These are phyloP conservation scores for Hortiboletus flavorubellus DNA, from an alignment of 768 basidiomycete genomes.

Conservation along the genomic window DNA sequence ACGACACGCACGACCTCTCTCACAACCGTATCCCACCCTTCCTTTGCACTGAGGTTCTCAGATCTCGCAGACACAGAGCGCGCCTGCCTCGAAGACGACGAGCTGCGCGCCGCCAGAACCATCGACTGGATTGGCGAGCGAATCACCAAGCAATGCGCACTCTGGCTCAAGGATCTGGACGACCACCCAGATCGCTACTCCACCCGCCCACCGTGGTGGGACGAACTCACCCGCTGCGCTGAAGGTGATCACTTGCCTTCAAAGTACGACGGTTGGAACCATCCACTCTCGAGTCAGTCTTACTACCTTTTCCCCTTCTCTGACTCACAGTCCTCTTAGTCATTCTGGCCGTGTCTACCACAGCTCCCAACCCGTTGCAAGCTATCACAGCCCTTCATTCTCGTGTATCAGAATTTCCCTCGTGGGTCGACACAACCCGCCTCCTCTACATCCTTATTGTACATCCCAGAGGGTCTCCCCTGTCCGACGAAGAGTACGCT, in stretches of 20 bases:
- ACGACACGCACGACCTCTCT: conserved; percentile 75
- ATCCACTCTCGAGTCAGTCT: conserved; percentile 72
- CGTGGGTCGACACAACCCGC: conserved; percentile 75
- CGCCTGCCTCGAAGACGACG: conserved; percentile 76
- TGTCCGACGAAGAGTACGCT: conserved; percentile 77
- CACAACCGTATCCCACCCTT: conserved; percentile 63
- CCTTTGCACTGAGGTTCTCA: conserved; percentile 78
- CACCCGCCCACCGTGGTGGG: conserved; percentile 79
- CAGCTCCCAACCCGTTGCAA: conserved; percentile 77
- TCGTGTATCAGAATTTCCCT: conserved; percentile 61
- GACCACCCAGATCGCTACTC: conserved; percentile 38
- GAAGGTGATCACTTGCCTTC: conserved; percentile 76
- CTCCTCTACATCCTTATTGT: conserved; percentile 76
- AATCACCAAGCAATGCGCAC: conserved; percentile 55
- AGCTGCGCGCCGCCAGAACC: conserved; percentile 71
- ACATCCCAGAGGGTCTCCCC: conserved; percentile 63
- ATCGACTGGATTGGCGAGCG: conserved; percentile 85
- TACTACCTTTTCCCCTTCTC: conserved; percentile 7
- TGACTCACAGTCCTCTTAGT: conserved; percentile 43
- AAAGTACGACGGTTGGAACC: conserved; percentile 79
- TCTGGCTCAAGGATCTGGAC: conserved; percentile 72
- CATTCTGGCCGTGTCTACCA: conserved; percentile 78
- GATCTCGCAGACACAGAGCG: conserved; percentile 67
- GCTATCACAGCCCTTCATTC: conserved; percentile 74
- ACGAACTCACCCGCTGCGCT: conserved; percentile 71